These are phyloP conservation scores for Beta corolliflora DNA, from an alignment of 179 eudicot species.

Conservation along the genomic window DNA sequence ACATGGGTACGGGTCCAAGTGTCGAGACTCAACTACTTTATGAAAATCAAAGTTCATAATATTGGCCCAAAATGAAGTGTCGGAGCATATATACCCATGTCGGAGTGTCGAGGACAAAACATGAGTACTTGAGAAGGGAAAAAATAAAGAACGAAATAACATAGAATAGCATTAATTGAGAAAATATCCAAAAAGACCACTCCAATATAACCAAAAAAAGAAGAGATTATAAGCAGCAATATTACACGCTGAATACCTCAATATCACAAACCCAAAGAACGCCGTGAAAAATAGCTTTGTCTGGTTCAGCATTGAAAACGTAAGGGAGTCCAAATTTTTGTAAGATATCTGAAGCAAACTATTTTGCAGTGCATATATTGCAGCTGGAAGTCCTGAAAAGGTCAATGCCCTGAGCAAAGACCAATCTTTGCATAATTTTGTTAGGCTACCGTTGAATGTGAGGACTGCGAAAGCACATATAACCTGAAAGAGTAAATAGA, in stretches of 20 bases:
- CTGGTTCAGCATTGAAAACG: constrained; percentile 94
- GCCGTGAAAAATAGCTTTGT: constrained; percentile 90
- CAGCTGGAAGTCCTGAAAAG: constrained; percentile 94
- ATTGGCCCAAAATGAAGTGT: too few relatives aligned
- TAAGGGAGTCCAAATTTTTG: constrained; percentile 89
- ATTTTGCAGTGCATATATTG: constrained; percentile 89
- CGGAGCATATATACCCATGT: too few relatives aligned
- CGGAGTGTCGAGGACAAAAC: too few relatives aligned
- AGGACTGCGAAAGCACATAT: constrained; percentile 67
- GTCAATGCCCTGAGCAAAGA: constrained; percentile 73
- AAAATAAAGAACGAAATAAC: too few relatives aligned
- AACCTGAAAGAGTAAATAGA: constrained; percentile 46
- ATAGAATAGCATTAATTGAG: neutral
- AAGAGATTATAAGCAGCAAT: neutral
- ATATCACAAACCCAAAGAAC: constrained; percentile 70
- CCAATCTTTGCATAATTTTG: constrained; percentile 79
- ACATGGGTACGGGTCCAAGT: too few relatives aligned
- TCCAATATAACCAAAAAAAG: neutral
- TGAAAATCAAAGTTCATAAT: too few relatives aligned
- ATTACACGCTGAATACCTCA: constrained; percentile 48
- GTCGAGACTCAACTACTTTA: too few relatives aligned
- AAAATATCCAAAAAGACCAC: neutral
- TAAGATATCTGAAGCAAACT: constrained; percentile 94
- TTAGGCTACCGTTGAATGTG: constrained; percentile 68
- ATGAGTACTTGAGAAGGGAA: too few relatives aligned